Base-by-base conservation (phyloP, 306 rosid species). In the Vicia sativa region DNA sequence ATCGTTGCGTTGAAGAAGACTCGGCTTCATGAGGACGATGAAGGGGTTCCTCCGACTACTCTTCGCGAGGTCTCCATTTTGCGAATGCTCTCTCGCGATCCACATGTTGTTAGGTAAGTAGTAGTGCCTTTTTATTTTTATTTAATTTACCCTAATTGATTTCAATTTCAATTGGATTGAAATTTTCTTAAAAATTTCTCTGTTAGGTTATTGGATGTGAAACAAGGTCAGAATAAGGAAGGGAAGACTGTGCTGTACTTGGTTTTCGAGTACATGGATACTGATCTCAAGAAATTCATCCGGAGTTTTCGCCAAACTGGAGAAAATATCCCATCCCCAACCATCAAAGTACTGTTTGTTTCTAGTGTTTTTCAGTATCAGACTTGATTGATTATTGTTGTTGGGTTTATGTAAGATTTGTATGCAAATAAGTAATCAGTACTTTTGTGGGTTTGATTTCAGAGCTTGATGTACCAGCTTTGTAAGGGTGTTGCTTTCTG, bases 401-500 rank as follows among this genome's bases (percentile, higher is more conserved):
- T 54, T 18, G 21, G 19, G n/a, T 21, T 9, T 2, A 9, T 50
- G 0, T 7, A 18, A 1, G 57, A 7, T 50, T 50, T 3, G 21
- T 50, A 3, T 18, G 29, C 57, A 25, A 26, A 12, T 55, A 26
- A 55, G 7, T 28, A 3, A 55, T 28, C 1, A 1, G 3, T 45
- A 5, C 5, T 55, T 55, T 28, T 60, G 11, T 38, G 7, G 29
- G 12, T 68, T 60, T 60, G 38, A 26, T 44, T 58, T 1, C 77
- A 92, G 96, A 82, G 89, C 73, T 67, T 93, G 78, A 93, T 93
- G 99, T 90, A 73, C 79, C 97, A 93, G 74, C 95, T 93, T 5
- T 93, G 99, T 79, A 90, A 90, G 78, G 97, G 99, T 7, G 97
- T 93, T 69, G 97, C 99, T 62, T 88, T 93, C 79, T 93, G 97